A percentile compares a stretch with the other conserved stretches of the same genome.
phyloP scores from a whole-genome alignment of 257 asterid genomes.

The Buddleja alternifolia region DNA sequence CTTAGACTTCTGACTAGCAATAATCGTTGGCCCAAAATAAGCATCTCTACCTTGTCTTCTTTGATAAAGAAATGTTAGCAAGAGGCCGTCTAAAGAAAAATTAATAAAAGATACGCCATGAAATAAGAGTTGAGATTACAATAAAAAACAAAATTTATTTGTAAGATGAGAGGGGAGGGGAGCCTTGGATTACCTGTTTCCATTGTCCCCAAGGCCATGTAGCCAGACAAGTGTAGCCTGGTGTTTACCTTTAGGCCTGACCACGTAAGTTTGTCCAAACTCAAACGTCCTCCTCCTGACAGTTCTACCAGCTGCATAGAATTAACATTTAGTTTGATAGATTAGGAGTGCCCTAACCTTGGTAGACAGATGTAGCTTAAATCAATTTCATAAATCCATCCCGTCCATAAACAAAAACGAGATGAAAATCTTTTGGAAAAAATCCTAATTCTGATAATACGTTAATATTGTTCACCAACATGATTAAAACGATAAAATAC shows the following conservation, averaged over 20 bases:
- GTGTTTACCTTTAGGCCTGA: conserved; percentile 83
- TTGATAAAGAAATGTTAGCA: not conserved
- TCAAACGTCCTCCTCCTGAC: conserved; percentile 65
- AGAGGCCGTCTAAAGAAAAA: too few species aligned
- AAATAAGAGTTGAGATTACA: not conserved
- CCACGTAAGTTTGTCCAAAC: conserved; percentile 79
- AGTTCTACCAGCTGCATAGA: conserved; percentile 53
- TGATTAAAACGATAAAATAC: not conserved
- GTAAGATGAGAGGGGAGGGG: not conserved
- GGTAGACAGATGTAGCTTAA: not conserved
- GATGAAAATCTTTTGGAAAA: not conserved
- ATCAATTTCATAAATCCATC: not conserved
- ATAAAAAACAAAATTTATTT: not conserved
- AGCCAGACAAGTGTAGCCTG: conserved; percentile 88
- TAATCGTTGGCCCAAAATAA: not conserved
- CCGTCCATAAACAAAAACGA: not conserved
- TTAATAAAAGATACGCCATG: too few species aligned
- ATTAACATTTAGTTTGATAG: conserved; percentile 18
- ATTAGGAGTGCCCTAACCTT: conserved; percentile 13
- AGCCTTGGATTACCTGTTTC: conserved; percentile 56
- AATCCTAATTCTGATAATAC: not conserved
- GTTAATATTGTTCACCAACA: not conserved
- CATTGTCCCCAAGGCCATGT: conserved; percentile 91
- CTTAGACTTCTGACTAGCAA: not conserved
- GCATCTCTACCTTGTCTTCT: not conserved